A percentile compares a stretch with the other conserved stretches of the same genome.
These are phyloP conservation scores for Pontederia crassipes DNA, from an alignment of 176 grass and related monocot species.

Conservation along the genomic window DNA sequence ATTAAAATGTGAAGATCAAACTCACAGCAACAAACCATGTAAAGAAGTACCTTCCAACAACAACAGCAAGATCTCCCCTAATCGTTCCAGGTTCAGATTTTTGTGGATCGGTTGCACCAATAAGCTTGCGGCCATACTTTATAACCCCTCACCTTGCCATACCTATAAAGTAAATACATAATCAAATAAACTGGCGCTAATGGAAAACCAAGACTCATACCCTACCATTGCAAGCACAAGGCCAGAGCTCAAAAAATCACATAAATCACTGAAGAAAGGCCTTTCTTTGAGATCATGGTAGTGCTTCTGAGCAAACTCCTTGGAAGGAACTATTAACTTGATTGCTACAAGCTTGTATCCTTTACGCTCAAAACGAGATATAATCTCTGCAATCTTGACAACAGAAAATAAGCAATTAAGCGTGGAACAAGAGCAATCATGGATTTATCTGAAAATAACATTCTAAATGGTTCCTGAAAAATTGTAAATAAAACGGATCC, in stretches of 20 bases:
- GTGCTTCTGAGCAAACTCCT: slow-evolving; percentile 74
- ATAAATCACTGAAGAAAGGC: slow-evolving; percentile 78
- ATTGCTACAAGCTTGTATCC: slow-evolving; percentile 86
- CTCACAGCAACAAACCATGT: neutral
- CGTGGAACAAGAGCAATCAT: neutral
- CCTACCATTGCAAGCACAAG: slow-evolving; percentile 92
- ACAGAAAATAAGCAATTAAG: neutral
- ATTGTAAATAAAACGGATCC: no score
- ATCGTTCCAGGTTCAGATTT: slow-evolving; percentile 96
- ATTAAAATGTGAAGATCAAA: neutral
- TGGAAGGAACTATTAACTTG: slow-evolving; percentile 79
- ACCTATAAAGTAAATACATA: slow-evolving; percentile 29
- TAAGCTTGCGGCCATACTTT: slow-evolving; percentile 86
- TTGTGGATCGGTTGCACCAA: slow-evolving; percentile 84
- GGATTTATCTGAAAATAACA: neutral
- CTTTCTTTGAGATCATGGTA: slow-evolving; percentile 87
- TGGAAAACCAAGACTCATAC: neutral
- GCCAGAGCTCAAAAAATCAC: slow-evolving; percentile 83
- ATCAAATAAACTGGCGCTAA: neutral
- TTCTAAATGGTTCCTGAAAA: neutral
- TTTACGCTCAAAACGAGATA: slow-evolving; percentile 79
- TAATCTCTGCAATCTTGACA: slow-evolving; percentile 69
- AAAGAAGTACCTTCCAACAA: slow-evolving; percentile 62
- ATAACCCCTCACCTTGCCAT: slow-evolving; percentile 98
- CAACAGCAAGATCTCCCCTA: slow-evolving; percentile 81